A percentile compares a stretch with the other conserved stretches of the same genome.
Evolutionary conservation across 306 rosid species (phyloP).

Genomic region (cucumber (Cucumis sativus)): Cucumber_9930_V3 NC_026658.2:14504501-14505000

Average conservation of each 20-base stretch:
- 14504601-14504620: no score
- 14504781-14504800: background rate
- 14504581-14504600: no score
- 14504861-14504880: background rate
- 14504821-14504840: background rate
- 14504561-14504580: no score
- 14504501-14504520: no score
- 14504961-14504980: background rate
- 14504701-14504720: background rate
- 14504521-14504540: no score
- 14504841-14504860: background rate
- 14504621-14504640: no score
- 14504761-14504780: background rate
- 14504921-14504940: background rate
- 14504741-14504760: background rate
- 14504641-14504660: no score
- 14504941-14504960: background rate
- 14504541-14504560: no score
- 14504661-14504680: no score
- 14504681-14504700: no score
- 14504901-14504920: background rate
- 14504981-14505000: background rate
- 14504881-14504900: background rate
- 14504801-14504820: background rate
- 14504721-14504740: background rate